A percentile compares a stretch with the other conserved stretches of the same genome.
Conservation (phyloP, 176 grass and related monocot genomes). For the Lolium rigidum region DNA sequence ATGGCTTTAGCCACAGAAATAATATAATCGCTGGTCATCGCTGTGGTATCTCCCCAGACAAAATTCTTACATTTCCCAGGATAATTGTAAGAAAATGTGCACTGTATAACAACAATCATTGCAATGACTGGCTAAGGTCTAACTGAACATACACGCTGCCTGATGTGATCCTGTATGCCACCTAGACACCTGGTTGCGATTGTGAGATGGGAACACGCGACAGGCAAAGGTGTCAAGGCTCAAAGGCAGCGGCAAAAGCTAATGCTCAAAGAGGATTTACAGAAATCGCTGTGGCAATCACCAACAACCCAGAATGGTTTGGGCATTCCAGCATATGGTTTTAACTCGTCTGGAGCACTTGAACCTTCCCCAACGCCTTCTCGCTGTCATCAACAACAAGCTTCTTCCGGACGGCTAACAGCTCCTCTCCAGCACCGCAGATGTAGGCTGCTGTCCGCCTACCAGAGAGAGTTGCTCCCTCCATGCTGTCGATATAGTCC, state of each 20-base stretch:
- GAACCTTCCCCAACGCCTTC: constrained; percentile 43
- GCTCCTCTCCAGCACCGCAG: constrained; percentile 70
- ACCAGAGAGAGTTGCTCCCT: constrained; percentile 96
- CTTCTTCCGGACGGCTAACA: constrained; percentile 68
- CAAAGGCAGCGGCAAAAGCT: constrained; percentile 26
- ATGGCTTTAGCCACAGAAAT: not conserved
- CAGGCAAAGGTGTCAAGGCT: not conserved
- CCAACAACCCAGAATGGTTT: constrained; percentile 22
- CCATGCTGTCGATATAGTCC: constrained; percentile 99
- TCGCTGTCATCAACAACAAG: constrained; percentile 34
- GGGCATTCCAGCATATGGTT: constrained; percentile 17
- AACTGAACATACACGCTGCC: constrained; percentile 57
- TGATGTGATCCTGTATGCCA: constrained; percentile 95
- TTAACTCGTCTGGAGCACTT: constrained; percentile 60
- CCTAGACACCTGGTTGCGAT: constrained; percentile 37
- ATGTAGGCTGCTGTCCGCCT: constrained; percentile 83
- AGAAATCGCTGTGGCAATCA: constrained; percentile 38
- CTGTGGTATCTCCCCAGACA: not conserved
- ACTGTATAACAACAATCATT: constrained; percentile 24
- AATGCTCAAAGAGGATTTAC: constrained; percentile 41
- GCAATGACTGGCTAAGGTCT: constrained; percentile 20
- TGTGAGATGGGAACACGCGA: constrained; percentile 9
- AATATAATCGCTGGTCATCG: not conserved
- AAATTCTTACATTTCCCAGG: not conserved
- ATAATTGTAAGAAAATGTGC: constrained; percentile 20